Percentiles rank a stretch among this genome's conserved stretches.
phyloP scores from a whole-genome alignment of 208 protist genomes.

The Novymonas esmeraldas region DNA sequence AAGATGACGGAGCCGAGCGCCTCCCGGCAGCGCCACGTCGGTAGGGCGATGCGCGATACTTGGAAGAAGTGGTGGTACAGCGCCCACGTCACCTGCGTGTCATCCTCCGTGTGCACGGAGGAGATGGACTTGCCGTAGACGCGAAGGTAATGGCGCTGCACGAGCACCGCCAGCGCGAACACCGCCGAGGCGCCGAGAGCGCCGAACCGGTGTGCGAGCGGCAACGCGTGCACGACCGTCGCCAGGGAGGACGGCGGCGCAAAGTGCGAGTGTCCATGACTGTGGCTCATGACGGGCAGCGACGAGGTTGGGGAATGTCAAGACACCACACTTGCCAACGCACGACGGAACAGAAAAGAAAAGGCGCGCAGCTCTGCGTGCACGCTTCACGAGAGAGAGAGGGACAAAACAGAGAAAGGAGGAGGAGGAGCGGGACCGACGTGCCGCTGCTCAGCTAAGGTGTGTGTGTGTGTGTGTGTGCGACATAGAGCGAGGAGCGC shows the following conservation, averaged over 20 bases:
- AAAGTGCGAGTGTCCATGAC: not conserved
- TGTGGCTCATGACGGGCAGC: too few relatives aligned
- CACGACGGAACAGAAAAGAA: too few relatives aligned
- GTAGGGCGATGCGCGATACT: constrained; percentile 64
- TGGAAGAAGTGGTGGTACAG: constrained; percentile 68
- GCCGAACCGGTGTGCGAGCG: constrained; percentile 15
- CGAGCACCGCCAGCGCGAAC: constrained; percentile 27
- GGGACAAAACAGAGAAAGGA: too few relatives aligned
- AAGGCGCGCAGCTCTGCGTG: too few relatives aligned
- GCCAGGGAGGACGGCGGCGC: not conserved
- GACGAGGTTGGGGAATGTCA: too few relatives aligned
- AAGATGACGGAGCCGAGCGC: constrained; percentile 64
- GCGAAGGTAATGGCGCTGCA: constrained; percentile 59
- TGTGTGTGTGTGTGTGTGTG: too few relatives aligned
- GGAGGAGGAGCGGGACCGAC: too few relatives aligned
- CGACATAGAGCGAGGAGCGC: too few relatives aligned
- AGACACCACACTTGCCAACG: too few relatives aligned
- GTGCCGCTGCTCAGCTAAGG: too few relatives aligned
- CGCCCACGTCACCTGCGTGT: constrained; percentile 52
- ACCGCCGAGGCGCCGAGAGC: constrained; percentile 19
- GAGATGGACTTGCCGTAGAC: constrained; percentile 39
- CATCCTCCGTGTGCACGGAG: constrained; percentile 61
- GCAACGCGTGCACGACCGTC: constrained; percentile 11
- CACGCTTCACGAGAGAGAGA: too few relatives aligned
- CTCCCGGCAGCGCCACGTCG: constrained; percentile 77